Base-by-base conservation (phyloP, 805 yeast genomes). In the Yamadazyma kitorensis region DNA sequence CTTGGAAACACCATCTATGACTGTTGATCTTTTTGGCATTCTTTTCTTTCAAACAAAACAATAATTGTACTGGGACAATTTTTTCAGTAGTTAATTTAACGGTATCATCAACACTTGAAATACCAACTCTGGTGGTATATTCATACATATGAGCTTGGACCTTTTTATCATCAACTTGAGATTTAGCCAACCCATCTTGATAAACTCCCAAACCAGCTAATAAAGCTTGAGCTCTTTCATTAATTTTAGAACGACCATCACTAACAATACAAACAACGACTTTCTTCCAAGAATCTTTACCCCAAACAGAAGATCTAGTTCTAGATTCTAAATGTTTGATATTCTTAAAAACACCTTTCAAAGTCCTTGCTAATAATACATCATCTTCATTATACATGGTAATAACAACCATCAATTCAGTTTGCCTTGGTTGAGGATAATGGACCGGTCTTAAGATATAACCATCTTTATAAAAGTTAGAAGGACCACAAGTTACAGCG, bases 371-470 rank as follows among this genome's bases (percentile, higher is more conserved):
- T 27, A 79, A 67, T 32, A 80, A 58, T 24, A 70, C 61, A 53
- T 78, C 82, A 57, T 79, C 83, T 53, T 79, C 85, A 49, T 79
- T 79, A 52, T 79, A 78, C 74, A 78, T 79, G 21, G 85, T 79
- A 40, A 79, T 55, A 16, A 80, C 80, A 33, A 79, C 66, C 61
- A 79, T 67, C 52, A 79, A 55, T 53, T 79, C 85, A 0, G 84
- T 78, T 34, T 70, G 68, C 22, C 83, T 67, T 8, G 70, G 68
- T 32, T 52, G 54, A 10, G 73, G 75, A 51, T 76, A 76, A 49
- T 76, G 76, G 13, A 67, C 64, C 3, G 76, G 78, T 27, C 85
- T 65, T 38, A 79, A 63, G 27, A 70, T 69, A 55, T 75, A 79
- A 5, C 81, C 81, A 39, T 69, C 70, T 27, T 67, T 57, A 39